A percentile compares a stretch with the other conserved stretches of the same genome.
Evolutionary conservation across 2,329 filamentous ascomycete genomes (phyloP).

Genomic region (Talaromyces sp.): DNA sequence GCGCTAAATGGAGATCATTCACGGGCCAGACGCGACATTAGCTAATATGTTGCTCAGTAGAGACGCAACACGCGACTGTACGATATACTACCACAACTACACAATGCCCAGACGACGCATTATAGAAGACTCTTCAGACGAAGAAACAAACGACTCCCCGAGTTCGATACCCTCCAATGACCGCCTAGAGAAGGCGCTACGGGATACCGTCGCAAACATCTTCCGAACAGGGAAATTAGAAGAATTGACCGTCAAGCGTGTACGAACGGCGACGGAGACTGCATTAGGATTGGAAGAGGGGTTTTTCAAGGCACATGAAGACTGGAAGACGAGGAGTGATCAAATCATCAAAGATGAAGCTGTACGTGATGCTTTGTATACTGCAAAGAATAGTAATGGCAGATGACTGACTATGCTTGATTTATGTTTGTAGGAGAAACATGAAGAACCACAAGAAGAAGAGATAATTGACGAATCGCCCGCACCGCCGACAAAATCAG

Average conservation of each 20-base stretch:
- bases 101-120: slow-evolving; percentile 31
- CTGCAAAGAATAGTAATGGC: background rate
- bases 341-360: slow-evolving; percentile 53
- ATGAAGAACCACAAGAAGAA: slow-evolving; percentile 13
- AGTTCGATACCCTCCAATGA: slow-evolving; percentile 30
- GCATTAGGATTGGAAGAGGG: slow-evolving; percentile 50
- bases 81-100: background rate
- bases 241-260: slow-evolving; percentile 56
- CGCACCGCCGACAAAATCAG: slow-evolving; percentile 13
- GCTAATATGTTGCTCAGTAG: background rate
- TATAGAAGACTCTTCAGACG: slow-evolving; percentile 33
- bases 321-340: slow-evolving; percentile 57
- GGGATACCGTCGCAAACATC: slow-evolving; percentile 37
- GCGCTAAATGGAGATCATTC: background rate
- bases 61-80: background rate
- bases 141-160: slow-evolving; percentile 24
- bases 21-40: slow-evolving; percentile 1
- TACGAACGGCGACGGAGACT: slow-evolving; percentile 53
- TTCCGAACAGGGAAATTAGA: slow-evolving; percentile 43
- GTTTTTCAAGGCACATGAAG: slow-evolving; percentile 53
- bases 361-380: slow-evolving; percentile 27
- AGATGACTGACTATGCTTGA: background rate
- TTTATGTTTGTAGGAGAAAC: slow-evolving; percentile 15
- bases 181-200: slow-evolving; percentile 37
- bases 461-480: slow-evolving; percentile 18